Conservation (phyloP, 768 basidiomycete genomes). For the Mycena crocata region DNA sequence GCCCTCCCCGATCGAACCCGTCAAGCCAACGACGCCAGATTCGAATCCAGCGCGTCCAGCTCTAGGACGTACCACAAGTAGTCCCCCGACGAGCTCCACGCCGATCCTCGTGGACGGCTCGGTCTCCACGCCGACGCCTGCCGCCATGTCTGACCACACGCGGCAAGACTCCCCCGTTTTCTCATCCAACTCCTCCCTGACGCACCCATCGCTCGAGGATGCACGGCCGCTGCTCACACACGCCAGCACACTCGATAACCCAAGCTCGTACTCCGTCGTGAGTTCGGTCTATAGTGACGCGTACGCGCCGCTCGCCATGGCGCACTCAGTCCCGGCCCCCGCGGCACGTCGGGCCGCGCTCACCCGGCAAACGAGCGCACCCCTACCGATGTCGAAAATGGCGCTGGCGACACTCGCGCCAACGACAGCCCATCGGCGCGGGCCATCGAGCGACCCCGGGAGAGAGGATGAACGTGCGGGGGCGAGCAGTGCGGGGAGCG, state of each 20-base stretch:
- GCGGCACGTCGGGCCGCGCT: slow-evolving; percentile 54
- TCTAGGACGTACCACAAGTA: slow-evolving; percentile 12
- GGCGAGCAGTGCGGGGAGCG: neutral
- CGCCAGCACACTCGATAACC: neutral
- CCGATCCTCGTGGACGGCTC: neutral
- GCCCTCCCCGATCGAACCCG: neutral
- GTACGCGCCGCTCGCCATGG: neutral
- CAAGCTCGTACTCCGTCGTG: neutral
- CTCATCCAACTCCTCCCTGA: too few relatives aligned
- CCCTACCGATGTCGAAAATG: slow-evolving; percentile 45
- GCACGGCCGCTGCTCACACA: neutral
- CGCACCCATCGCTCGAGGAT: neutral
- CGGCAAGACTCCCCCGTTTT: too few relatives aligned
- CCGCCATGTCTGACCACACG: too few relatives aligned
- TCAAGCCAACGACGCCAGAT: slow-evolving; percentile 29
- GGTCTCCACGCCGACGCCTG: too few relatives aligned
- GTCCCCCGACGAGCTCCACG: neutral
- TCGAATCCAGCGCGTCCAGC: slow-evolving; percentile 27
- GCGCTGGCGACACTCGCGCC: slow-evolving; percentile 32
- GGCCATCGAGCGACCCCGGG: slow-evolving; percentile 23
- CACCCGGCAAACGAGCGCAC: slow-evolving; percentile 61
- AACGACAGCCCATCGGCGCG: neutral
- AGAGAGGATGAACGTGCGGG: neutral
- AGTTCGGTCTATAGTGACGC: too few relatives aligned
- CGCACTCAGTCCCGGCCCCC: slow-evolving; percentile 29